Evolutionary conservation across 1,284 basidiomycete genomes (phyloP), one percentile per base, ranked within the genome.

Genomic region (Tilletia horrida): DNA sequence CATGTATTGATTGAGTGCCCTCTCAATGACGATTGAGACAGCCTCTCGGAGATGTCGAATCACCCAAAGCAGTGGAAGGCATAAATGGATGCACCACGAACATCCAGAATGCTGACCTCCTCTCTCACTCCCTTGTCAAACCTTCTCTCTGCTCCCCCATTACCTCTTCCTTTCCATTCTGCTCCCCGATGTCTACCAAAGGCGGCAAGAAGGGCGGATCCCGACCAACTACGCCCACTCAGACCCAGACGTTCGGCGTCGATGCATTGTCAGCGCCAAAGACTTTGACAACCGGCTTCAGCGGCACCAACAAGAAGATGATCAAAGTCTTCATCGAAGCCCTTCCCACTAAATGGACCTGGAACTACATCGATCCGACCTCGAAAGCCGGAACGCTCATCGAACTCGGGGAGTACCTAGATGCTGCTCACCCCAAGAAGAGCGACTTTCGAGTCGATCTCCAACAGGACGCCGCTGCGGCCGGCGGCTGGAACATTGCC

Each of bases 401-500:
- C 47, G 47, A 48, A n/a, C n/a, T 48, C 4, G 47, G 47, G 11
- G 47, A 48, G 47, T 48, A 48, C 47, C 9, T 11, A 25, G n/a
- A 48, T 48, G 18, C 47, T 48, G 9, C 47, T 14, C 47, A 48
- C 23, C 47, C 47, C 9, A 48, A 48, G 47, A n/a, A n/a, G 18
- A 14, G 11, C 11, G 47, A 48, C 23, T 16, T 48, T 48, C 47
- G 47, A 14, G 47, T 48, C 8, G 47, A 48, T n/a, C 47, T 48
- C n/a, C 47, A 48, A 16, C 47, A 48, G 47, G 23, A 48, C 23
- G 47, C 47, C n/a, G 47, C 18, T n/a, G 47, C 47, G 9, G 47
- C 47, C 9, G 47, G 47, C 23, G 47, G 47, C n/a, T 48, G 47
- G 47, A 48, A 48, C 47, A 48, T 48, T 16, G 47, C 47, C 47